Base-by-base conservation (phyloP, 2,329 filamentous ascomycete genomes). In the Talaromyces sp. region DNA sequence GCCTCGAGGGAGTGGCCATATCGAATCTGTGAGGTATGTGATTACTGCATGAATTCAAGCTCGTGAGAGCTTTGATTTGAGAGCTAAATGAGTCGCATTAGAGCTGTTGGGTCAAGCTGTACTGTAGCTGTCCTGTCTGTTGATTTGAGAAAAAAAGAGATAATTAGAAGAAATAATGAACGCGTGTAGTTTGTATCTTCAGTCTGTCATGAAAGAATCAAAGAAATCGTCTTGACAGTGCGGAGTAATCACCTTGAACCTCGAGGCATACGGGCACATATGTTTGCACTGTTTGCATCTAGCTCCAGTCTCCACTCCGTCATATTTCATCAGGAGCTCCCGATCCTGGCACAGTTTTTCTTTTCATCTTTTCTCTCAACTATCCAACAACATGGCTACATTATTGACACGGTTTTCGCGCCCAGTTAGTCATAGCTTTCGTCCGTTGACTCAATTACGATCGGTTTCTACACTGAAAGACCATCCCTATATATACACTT, bases 401-500 rank as follows among this genome's bases (percentile, higher is more conserved):
- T 31, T 67, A 43, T 17, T 64, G 3, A 58, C 47, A 34, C 43
- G 62, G 31, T 22, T 36, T 29, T 72, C 71, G 13, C 72, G 72
- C 51, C 65, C 70, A 11, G 65, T 68, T 5, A 29, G 6, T 10
- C 22, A 45, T 45, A 58, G 58, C 8, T 22, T 68, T 13, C 60
- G 71, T 5, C 67, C 60, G 62, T 74, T 72, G 70, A 67, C 67
- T 10, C 74, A 73, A 38, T 61, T 71, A 36, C 73, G 78, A 25
- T 68, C 60, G 59, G 65, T 80, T 56, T 77, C 77, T 25, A 80
- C 79, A 5, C 67, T 81, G 5, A 73, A 78, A 53, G 71, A 72
- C 11, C 74, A 76, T 65, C 74, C 78, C 59, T 70, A 80, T 69
- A 79, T 81, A 64, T 86, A 85, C 70, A 77, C 84, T 19, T 83